Evolutionary conservation across 768 basidiomycete genomes (phyloP), one percentile per base, ranked within the genome.

Genomic region (Rhodocollybia butyracea): DNA sequence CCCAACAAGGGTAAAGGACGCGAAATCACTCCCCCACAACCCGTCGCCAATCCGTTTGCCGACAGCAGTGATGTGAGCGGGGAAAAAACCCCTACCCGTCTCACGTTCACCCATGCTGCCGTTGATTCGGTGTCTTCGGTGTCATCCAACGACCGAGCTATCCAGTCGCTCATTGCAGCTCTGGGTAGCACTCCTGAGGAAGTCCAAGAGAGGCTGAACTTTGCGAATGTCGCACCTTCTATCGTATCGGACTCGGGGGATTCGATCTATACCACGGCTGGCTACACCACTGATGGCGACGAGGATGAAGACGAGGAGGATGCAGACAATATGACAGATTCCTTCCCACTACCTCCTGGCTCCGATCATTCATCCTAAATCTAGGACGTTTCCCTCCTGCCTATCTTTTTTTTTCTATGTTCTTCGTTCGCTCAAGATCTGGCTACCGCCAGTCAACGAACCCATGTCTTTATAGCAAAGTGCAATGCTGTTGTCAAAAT

Each of bases 91-190:
- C 58, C 63, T 29, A 48, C 63, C 36, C 54, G 70, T 27, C 68
- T 73, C n/a, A 73, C 70, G 5, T 56, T 63, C 21, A 55, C 62
- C 12, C 75, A 80, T 58, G 56, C 57, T 4, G 51, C 68, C 1
- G 64, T 67, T 6, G 59, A 63, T 6, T 77, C 77, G 2, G 58
- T 66, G 22, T 65, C 75, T 0, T 76, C 79, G 15, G 65, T 66
- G n/a, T 65, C 73, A 12, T 77, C 73, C 58, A 80, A 75, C 46
- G 76, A 82, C 51, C 78, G 75, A 42, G 85, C 85, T 15, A 68
- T 89, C 60, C 76, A 75, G 63, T 84, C 83, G n/a, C 73, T 89
- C 50, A 78, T 88, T 56, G 86, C 83, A 21, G 86, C 83, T n/a
- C 76, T 89, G 40, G 78, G 84, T 32, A 69, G 76, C 2, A 64